Percentiles rank a stretch among this genome's conserved stretches.
Conservation (phyloP, 23 red algal genomes). For the Agarophyton chilense region DNA sequence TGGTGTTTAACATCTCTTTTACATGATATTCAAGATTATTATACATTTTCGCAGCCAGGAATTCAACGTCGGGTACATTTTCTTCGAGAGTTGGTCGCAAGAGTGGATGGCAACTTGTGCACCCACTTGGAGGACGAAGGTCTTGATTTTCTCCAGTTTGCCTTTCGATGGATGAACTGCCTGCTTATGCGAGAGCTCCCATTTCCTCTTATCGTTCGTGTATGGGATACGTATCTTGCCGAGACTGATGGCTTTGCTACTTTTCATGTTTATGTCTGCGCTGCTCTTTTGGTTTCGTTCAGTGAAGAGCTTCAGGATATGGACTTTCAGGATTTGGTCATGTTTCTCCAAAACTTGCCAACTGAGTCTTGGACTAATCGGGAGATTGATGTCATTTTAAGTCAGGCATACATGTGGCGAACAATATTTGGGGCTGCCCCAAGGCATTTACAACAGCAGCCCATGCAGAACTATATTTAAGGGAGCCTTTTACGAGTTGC, state of each 20-base stretch:
- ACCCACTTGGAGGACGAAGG: conserved; percentile 78
- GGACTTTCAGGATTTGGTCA: conserved; percentile 90
- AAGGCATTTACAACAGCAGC: conserved; percentile 48
- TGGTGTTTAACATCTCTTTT: conserved; percentile 91
- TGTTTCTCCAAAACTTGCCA: conserved; percentile 97
- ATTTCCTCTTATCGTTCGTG: conserved; percentile 81
- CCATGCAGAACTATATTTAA: neutral
- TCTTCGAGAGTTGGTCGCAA: conserved; percentile 74
- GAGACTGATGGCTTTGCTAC: conserved; percentile 87
- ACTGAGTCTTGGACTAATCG: conserved; percentile 79
- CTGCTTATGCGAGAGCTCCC: conserved; percentile 96
- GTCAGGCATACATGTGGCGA: conserved; percentile 89
- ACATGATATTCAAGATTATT: conserved; percentile 93
- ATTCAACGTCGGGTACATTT: conserved; percentile 91
- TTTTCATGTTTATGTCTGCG: conserved; percentile 97
- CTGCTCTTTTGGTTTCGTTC: conserved; percentile 84
- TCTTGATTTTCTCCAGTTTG: conserved; percentile 94
- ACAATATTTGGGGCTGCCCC: conserved; percentile 73
- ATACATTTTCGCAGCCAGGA: conserved; percentile 95
- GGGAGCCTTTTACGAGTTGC: neutral
- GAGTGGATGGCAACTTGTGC: conserved; percentile 76
- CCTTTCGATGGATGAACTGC: conserved; percentile 99
- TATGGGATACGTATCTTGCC: conserved; percentile 95
- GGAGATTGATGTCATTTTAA: conserved; percentile 84
- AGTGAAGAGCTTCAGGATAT: conserved; percentile 73